These are phyloP conservation scores for Tubosaeta sp. DNA, from an alignment of 768 basidiomycete species.

Conservation along the genomic window DNA sequence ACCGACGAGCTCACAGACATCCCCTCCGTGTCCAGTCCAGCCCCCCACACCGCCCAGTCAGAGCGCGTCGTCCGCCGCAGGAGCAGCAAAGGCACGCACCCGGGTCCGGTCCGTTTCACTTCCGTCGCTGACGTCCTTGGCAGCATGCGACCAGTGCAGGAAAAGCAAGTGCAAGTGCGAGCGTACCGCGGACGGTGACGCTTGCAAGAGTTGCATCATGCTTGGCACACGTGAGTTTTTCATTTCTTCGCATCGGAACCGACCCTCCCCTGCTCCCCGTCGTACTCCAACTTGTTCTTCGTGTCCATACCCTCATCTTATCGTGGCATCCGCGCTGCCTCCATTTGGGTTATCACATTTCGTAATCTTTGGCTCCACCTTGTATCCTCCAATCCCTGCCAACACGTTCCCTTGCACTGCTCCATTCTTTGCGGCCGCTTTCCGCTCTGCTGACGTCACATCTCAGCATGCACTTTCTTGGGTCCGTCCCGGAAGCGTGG, in stretches of 20 bases:
- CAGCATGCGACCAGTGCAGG: slow-evolving; percentile 86
- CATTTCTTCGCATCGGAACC: slow-evolving; percentile 11
- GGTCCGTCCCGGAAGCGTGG: slow-evolving; percentile 81
- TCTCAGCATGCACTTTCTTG: slow-evolving; percentile 68
- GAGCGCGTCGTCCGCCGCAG: slow-evolving; percentile 62
- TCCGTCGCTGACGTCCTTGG: background rate
- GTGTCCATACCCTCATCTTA: background rate
- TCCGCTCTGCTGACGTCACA: slow-evolving; percentile 8
- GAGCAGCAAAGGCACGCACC: slow-evolving; percentile 66
- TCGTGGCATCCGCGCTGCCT: slow-evolving; percentile 9
- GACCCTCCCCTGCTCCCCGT: slow-evolving; percentile 1
- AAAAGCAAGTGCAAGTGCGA: slow-evolving; percentile 92
- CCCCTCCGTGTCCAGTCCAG: slow-evolving; percentile 25
- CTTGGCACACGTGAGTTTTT: slow-evolving; percentile 58
- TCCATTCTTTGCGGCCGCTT: background rate
- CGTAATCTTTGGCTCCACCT: slow-evolving; percentile 14
- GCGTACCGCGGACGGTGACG: slow-evolving; percentile 51
- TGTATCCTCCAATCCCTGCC: slow-evolving; percentile 5
- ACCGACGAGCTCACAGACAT: slow-evolving; percentile 50
- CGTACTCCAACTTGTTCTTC: background rate
- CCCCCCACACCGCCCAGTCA: slow-evolving; percentile 14
- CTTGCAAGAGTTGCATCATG: slow-evolving; percentile 75
- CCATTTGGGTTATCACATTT: slow-evolving; percentile 13
- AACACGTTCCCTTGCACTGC: slow-evolving; percentile 1
- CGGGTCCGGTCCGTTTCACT: too few relatives aligned